Conservation (phyloP, 208 protist species). For the Crithidia fasciculata region DNA sequence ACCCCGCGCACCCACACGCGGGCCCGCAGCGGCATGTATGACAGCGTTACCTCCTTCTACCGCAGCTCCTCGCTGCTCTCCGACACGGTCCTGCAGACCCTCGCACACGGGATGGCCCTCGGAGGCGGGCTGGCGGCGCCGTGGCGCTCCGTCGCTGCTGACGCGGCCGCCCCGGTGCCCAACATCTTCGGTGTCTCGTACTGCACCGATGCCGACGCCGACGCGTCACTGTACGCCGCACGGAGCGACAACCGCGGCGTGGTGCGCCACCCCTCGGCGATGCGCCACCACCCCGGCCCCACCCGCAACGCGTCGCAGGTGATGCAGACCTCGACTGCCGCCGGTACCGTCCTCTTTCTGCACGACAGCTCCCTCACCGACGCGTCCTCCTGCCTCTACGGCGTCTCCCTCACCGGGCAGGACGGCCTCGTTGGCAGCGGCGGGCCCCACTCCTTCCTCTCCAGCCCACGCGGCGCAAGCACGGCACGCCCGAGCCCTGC, state of each 20-base stretch:
- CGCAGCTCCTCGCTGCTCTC: slow-evolving; percentile 25
- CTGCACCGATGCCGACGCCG: not conserved
- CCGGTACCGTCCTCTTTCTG: not conserved
- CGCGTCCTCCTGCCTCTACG: not conserved
- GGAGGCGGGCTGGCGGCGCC: slow-evolving; percentile 3
- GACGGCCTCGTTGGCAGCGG: not conserved
- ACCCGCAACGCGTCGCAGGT: not conserved
- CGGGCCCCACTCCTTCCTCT: not conserved
- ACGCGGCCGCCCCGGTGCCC: not conserved
- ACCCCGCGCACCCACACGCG: not conserved
- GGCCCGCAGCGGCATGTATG: slow-evolving; percentile 12
- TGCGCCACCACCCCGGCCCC: not conserved
- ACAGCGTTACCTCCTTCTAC: slow-evolving; percentile 21
- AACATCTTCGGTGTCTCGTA: not conserved
- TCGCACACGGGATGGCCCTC: slow-evolving; percentile 43
- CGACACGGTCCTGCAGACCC: slow-evolving; percentile 34
- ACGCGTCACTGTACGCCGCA: not conserved
- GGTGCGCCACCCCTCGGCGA: not conserved
- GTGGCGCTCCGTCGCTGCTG: slow-evolving; percentile 9
- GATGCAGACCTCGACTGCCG: not conserved
- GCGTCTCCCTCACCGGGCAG: not conserved
- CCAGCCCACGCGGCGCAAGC: not conserved
- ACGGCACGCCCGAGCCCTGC: too few relatives aligned
- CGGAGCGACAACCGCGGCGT: slow-evolving; percentile 10
- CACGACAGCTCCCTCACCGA: not conserved